phyloP scores from a whole-genome alignment of 768 basidiomycete species.

The Strobilomyces confusus region DNA sequence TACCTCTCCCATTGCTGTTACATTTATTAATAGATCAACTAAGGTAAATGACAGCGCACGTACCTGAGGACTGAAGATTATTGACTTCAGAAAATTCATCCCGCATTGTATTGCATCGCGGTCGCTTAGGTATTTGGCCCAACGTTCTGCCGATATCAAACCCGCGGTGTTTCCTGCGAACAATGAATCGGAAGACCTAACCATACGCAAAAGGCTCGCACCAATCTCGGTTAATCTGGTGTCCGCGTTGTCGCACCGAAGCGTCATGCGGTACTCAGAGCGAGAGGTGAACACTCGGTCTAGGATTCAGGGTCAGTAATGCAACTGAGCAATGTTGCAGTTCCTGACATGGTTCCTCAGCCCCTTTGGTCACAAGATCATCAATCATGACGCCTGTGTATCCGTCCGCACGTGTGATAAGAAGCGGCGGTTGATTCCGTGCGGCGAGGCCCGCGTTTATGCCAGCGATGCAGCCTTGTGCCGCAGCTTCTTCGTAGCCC shows the following conservation, averaged over 20 bases:
- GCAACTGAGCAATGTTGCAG: not conserved
- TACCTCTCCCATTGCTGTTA: conserved; percentile 38
- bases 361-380: conserved; percentile 83
- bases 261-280: conserved; percentile 85
- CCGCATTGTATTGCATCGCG: conserved; percentile 33
- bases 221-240: conserved; percentile 76
- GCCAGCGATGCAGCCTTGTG: conserved; percentile 84
- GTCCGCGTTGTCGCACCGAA: conserved; percentile 89
- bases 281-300: conserved; percentile 94
- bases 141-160: conserved; percentile 41
- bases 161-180: conserved; percentile 38
- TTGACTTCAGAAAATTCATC: conserved; percentile 32
- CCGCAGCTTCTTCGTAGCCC: conserved; percentile 92
- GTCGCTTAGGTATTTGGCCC: conserved; percentile 34
- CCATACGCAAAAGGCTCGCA: conserved; percentile 16
- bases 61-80: conserved; percentile 41
- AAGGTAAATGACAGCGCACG: not conserved
- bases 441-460: conserved; percentile 82
- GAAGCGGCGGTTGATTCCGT: conserved; percentile 48
- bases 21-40: not conserved
- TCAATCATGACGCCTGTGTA: conserved; percentile 91
- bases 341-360: conserved; percentile 79
- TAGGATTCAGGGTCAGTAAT: conserved; percentile 28
- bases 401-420: conserved; percentile 79
- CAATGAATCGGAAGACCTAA: not conserved